A percentile compares a stretch with the other conserved stretches of the same genome.
These are phyloP conservation scores for Lentinula guzmanii DNA, from an alignment of 768 basidiomycete species.

Conservation along the genomic window DNA sequence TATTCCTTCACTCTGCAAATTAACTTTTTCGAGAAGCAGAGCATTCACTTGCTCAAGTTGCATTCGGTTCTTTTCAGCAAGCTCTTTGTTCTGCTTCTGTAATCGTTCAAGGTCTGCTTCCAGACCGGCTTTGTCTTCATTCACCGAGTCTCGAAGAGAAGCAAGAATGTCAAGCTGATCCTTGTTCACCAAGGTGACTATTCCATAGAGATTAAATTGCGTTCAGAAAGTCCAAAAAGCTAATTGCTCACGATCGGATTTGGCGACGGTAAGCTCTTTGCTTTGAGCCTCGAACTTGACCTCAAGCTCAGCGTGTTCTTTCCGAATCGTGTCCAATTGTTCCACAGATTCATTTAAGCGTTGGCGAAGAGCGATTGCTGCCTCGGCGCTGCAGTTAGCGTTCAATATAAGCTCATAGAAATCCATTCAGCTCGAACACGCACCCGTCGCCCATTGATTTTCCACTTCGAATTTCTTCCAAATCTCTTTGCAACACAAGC, in stretches of 20 bases:
- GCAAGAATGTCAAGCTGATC: conserved; percentile 90
- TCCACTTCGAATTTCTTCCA: conserved; percentile 90
- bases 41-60: conserved; percentile 84
- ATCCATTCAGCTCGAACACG: conserved; percentile 14
- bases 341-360: conserved; percentile 85
- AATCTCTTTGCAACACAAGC: conserved; percentile 67
- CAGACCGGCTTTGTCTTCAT: conserved; percentile 76
- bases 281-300: conserved; percentile 56
- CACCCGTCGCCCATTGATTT: conserved; percentile 80
- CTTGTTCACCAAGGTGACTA: conserved; percentile 88
- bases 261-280: conserved; percentile 74
- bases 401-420: conserved; percentile 2
- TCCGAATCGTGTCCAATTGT: conserved; percentile 65
- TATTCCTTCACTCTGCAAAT: conserved; percentile 85
- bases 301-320: conserved; percentile 64
- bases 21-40: conserved; percentile 88
- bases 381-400: conserved; percentile 55
- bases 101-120: conserved; percentile 63
- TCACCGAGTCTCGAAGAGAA: conserved; percentile 80
- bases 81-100: conserved; percentile 61
- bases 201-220: background rate
- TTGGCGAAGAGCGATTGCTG: conserved; percentile 82
- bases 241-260: conserved; percentile 67
- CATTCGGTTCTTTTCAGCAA: conserved; percentile 81
- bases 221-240: background rate